phyloP scores from a whole-genome alignment of 495 filamentous ascomycete species.

The Penicillium diatomitis region DNA sequence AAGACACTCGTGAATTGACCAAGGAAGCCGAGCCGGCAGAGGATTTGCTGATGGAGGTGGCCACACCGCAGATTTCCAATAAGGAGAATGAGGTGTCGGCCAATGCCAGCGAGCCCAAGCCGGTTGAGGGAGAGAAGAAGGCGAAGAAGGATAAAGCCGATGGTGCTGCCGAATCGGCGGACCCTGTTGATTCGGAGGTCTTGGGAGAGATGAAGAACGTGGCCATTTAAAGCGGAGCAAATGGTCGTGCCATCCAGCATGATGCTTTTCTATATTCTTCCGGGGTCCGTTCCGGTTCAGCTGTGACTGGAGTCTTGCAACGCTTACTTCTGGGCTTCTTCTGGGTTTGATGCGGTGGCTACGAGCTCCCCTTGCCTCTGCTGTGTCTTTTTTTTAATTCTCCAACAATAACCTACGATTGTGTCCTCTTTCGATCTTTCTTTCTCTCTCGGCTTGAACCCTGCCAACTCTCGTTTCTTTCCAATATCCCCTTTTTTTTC shows the following conservation, averaged over 20 bases:
- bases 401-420: background rate
- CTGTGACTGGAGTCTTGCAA: background rate
- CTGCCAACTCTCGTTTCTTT: no score
- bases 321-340: background rate
- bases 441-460: no score
- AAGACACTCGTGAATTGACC: constrained; percentile 23
- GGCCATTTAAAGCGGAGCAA: constrained; percentile 31
- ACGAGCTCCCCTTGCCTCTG: background rate
- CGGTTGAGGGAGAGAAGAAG: constrained; percentile 20
- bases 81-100: constrained; percentile 28
- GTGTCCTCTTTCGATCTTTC: no score
- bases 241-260: no score
- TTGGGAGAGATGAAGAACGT: constrained; percentile 50
- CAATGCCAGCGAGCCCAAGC: constrained; percentile 13
- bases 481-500: no score
- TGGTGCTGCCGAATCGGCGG: constrained; percentile 18
- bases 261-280: background rate
- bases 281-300: background rate
- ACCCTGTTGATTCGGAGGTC: constrained; percentile 30
- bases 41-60: constrained; percentile 36
- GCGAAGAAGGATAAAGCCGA: constrained; percentile 26
- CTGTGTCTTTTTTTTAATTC: constrained; percentile 4
- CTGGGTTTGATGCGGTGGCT: no score
- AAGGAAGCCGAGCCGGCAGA: constrained; percentile 21
- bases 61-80: constrained; percentile 32